Base-by-base conservation (phyloP, 2,329 filamentous ascomycete genomes). In the Phaeosphaeriaceae sp. region DNA sequence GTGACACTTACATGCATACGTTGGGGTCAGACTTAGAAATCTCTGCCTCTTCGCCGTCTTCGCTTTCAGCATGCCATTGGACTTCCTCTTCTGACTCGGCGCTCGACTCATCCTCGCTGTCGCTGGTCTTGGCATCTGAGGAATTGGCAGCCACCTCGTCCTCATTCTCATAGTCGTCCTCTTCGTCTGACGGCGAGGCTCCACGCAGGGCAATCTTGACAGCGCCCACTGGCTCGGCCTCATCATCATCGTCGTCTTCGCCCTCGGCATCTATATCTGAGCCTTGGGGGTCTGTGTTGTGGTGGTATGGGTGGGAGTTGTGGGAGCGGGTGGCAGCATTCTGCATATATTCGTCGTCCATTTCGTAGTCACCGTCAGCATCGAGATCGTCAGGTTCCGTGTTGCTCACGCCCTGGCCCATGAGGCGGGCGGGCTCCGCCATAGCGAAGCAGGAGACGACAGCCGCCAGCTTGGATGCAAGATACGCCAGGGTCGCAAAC, bases 1-100 rank as follows among this genome's bases (percentile, higher is more conserved):
- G 20, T 41, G 23, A 47, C 33, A 79, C 83, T 78, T 76, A 88
- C 85, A 87, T 80, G 84, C 86, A 89, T 51, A 81, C 80, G 62
- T 83, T 85, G 15, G 80, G 78, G 61, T 79, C 80, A 23, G 74
- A 71, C 51, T 74, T 72, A 50, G 76, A 78, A 9, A 81, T 79
- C 29, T 87, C 85, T 9, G 81, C 81, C 3, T 84, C 85, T 48
- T 81, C 81, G 39, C 74, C 79, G 49, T 81, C 82, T 15, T 80
- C 79, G 66, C 77, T 79, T 52, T 78, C 81, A 40, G 74, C 79
- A 46, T 81, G 79, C 70, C 79, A 82, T 32, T 81, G 80, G 26
- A 79, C 77, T 35, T 80, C 83, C 21, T 81, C 81, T 46, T 87
- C 83, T 71, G 82, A 84, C 44, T 83, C 72, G 15, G 67, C 68